phyloP scores from a whole-genome alignment of 2,329 filamentous ascomycete genomes.

The Cladosporium sp. region DNA sequence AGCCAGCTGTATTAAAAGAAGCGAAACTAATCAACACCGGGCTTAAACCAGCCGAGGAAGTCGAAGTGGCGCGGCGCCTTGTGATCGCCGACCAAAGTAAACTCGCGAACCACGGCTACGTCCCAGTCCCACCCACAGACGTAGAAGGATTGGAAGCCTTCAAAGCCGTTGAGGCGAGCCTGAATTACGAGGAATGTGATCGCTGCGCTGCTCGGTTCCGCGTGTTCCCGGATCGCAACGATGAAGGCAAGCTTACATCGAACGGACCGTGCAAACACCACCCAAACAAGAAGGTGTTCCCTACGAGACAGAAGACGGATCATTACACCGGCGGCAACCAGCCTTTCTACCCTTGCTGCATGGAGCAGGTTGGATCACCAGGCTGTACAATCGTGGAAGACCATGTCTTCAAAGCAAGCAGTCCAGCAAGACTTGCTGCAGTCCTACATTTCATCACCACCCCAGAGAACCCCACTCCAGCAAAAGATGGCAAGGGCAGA shows the following conservation, averaged over 20 bases:
- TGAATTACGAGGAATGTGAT: slow-evolving; percentile 83
- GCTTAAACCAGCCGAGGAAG: slow-evolving; percentile 62
- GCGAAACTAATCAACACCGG: slow-evolving; percentile 59
- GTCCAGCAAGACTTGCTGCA: slow-evolving; percentile 69
- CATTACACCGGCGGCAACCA: slow-evolving; percentile 51
- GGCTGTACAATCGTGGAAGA: slow-evolving; percentile 68
- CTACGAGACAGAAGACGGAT: slow-evolving; percentile 51
- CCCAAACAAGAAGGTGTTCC: slow-evolving; percentile 64
- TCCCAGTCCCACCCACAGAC: slow-evolving; percentile 60
- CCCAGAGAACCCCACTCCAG: slow-evolving; percentile 56
- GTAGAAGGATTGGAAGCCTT: slow-evolving; percentile 63
- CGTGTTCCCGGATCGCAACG: slow-evolving; percentile 79
- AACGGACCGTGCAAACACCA: slow-evolving; percentile 79
- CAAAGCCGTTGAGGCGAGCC: slow-evolving; percentile 59
- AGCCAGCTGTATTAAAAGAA: slow-evolving; percentile 19
- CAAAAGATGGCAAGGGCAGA: slow-evolving; percentile 31
- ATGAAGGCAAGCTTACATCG: slow-evolving; percentile 70
- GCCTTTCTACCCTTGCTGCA: slow-evolving; percentile 73
- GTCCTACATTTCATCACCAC: slow-evolving; percentile 77
- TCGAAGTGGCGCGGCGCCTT: slow-evolving; percentile 44
- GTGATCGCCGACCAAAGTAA: slow-evolving; percentile 55
- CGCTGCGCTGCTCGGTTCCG: slow-evolving; percentile 83
- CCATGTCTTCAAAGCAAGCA: slow-evolving; percentile 84
- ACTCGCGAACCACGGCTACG: slow-evolving; percentile 69
- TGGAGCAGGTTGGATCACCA: slow-evolving; percentile 65